Percentiles rank a stretch among this genome's conserved stretches.
Conservation (phyloP, 1,284 basidiomycete genomes). For the Heterobasidion occidentale region DNA sequence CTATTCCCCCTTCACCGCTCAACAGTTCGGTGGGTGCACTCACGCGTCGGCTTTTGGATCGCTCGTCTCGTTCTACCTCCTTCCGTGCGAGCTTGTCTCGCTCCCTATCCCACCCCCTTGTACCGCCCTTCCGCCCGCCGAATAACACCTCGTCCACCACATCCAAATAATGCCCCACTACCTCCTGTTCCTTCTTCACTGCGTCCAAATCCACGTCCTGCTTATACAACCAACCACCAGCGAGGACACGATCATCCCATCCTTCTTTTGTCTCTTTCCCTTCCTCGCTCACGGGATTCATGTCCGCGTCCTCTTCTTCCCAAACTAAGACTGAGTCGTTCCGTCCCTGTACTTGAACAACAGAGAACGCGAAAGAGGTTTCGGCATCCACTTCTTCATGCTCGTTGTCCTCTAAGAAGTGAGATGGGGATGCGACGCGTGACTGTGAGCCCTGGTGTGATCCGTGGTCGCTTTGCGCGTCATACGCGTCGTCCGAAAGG, state of each 20-base stretch:
- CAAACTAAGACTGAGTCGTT: constrained; percentile 65
- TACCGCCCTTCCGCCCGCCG: constrained; percentile 40
- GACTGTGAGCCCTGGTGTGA: constrained; percentile 25
- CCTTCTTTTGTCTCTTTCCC: constrained; percentile 47
- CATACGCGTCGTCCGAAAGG: constrained; percentile 66
- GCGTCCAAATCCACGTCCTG: constrained; percentile 51
- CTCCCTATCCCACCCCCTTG: constrained; percentile 50
- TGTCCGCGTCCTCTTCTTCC: constrained; percentile 62
- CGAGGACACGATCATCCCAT: constrained; percentile 75
- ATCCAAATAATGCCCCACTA: constrained; percentile 57
- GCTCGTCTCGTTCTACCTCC: constrained; percentile 21
- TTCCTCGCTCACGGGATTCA: constrained; percentile 34
- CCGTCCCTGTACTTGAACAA: constrained; percentile 59
- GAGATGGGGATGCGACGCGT: constrained; percentile 39
- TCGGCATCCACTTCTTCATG: constrained; percentile 39
- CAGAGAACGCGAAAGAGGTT: constrained; percentile 54
- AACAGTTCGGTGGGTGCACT: constrained; percentile 36
- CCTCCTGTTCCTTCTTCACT: constrained; percentile 46
- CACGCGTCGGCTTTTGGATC: constrained; percentile 37
- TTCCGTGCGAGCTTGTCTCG: constrained; percentile 33
- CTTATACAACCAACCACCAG: constrained; percentile 73
- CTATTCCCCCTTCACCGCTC: constrained; percentile 14
- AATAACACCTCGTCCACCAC: constrained; percentile 70
- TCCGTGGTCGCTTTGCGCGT: constrained; percentile 61
- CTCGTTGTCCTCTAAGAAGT: constrained; percentile 29